Conservation (phyloP, 495 filamentous ascomycete genomes). For the Aspergillus steynii region DNA sequence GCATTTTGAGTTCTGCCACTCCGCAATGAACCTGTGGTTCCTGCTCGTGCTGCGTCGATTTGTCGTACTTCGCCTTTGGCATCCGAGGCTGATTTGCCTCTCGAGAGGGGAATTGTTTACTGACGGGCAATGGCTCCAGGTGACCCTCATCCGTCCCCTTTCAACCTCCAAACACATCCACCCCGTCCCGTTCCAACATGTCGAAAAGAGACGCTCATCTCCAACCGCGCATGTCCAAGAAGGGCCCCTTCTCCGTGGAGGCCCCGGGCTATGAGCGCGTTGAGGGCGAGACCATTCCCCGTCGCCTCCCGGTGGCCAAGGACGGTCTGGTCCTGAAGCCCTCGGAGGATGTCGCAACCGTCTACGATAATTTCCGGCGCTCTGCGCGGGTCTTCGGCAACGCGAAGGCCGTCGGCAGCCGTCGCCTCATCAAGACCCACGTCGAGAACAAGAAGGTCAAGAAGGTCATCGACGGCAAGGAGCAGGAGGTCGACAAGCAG, state of each 20-base stretch:
- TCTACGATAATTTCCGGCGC: constrained; percentile 80
- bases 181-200: constrained; percentile 26
- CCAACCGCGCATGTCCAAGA: constrained; percentile 62
- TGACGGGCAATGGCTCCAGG: neutral
- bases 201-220: constrained; percentile 53
- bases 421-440: constrained; percentile 81
- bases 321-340: constrained; percentile 68
- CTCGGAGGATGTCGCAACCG: constrained; percentile 72
- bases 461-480: constrained; percentile 90
- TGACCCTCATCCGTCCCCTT: constrained; percentile 1
- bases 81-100: neutral
- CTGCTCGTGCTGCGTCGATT: neutral
- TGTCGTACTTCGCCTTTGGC: neutral
- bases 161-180: constrained; percentile 13
- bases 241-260: constrained; percentile 74
- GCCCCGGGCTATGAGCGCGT: constrained; percentile 68
- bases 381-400: constrained; percentile 84
- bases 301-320: constrained; percentile 71
- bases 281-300: constrained; percentile 88
- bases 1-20: constrained; percentile 40
- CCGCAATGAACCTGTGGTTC: constrained; percentile 31
- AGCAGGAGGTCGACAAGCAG: constrained; percentile 88
- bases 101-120: neutral
- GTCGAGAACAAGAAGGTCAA: constrained; percentile 95
- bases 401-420: constrained; percentile 77